A percentile compares a stretch with the other conserved stretches of the same genome.
These are phyloP conservation scores for Silene vulgaris DNA, from an alignment of 179 eudicot species.

Conservation along the genomic window DNA sequence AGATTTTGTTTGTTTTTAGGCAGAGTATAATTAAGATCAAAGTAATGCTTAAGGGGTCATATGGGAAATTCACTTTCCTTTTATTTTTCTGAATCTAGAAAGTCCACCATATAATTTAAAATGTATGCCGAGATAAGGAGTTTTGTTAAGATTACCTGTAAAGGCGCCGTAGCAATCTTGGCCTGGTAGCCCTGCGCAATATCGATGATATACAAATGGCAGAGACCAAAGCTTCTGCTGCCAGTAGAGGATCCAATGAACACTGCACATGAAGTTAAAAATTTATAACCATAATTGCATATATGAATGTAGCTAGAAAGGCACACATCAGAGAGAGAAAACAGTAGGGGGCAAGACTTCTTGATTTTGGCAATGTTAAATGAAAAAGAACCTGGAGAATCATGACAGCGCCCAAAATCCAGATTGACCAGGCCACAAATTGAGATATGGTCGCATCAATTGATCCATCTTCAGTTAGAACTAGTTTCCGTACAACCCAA, in stretches of 20 bases:
- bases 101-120: neutral
- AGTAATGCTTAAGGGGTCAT: neutral
- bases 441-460: slow-evolving; percentile 57
- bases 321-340: neutral
- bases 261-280: slow-evolving; percentile 42
- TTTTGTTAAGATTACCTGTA: slow-evolving; percentile 42
- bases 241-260: slow-evolving; percentile 73
- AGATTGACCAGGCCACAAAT: slow-evolving; percentile 84
- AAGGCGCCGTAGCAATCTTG: slow-evolving; percentile 38
- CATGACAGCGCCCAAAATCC: slow-evolving; percentile 61
- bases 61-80: neutral
- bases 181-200: slow-evolving; percentile 37
- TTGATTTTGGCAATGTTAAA: neutral
- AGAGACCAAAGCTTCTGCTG: slow-evolving; percentile 52
- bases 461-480: slow-evolving; percentile 72
- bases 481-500: slow-evolving; percentile 80
- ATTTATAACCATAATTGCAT: neutral
- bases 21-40: neutral
- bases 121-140: neutral
- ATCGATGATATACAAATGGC: slow-evolving; percentile 46
- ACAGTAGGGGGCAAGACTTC: neutral
- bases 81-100: neutral
- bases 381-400: slow-evolving; percentile 62
- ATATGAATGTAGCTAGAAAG: neutral
- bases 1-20: neutral